Evolutionary conservation across 202 grass and related monocot genomes (phyloP).

Genomic region (Eragrostis tef): DNA sequence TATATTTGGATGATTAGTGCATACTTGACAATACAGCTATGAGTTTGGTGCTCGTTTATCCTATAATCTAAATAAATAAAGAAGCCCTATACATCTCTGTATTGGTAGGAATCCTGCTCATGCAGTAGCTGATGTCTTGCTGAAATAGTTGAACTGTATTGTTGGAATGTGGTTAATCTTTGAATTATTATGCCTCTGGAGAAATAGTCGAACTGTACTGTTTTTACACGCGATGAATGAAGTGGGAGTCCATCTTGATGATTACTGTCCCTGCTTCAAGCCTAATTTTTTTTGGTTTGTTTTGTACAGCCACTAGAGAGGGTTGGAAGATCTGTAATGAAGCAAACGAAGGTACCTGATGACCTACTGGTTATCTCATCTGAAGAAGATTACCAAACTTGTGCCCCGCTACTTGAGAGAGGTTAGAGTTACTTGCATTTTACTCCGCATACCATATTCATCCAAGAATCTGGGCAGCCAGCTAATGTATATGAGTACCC

Average conservation of each 20-base stretch:
- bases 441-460: neutral
- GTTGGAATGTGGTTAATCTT: neutral
- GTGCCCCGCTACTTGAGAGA: constrained; percentile 72
- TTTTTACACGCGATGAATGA: neutral
- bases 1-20: constrained; percentile 9
- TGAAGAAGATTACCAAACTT: constrained; percentile 79
- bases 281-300: constrained; percentile 22
- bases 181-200: constrained; percentile 14
- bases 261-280: neutral
- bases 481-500: constrained; percentile 35
- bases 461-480: neutral
- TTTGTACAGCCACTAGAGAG: constrained; percentile 72
- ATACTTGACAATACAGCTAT: neutral
- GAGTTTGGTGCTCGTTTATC: neutral
- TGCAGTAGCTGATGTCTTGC: neutral
- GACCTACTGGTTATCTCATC: constrained; percentile 90
- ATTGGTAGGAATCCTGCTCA: constrained; percentile 14
- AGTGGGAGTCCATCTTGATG: neutral
- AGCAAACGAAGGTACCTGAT: constrained; percentile 60
- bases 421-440: constrained; percentile 49
- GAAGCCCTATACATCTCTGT: neutral
- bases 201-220: neutral
- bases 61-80: neutral
- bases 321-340: constrained; percentile 76
- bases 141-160: neutral